A percentile compares a stretch with the other conserved stretches of the same genome.
Evolutionary conservation across 495 filamentous ascomycete genomes (phyloP).

Genomic region (Pyrenula massariospora): DNA sequence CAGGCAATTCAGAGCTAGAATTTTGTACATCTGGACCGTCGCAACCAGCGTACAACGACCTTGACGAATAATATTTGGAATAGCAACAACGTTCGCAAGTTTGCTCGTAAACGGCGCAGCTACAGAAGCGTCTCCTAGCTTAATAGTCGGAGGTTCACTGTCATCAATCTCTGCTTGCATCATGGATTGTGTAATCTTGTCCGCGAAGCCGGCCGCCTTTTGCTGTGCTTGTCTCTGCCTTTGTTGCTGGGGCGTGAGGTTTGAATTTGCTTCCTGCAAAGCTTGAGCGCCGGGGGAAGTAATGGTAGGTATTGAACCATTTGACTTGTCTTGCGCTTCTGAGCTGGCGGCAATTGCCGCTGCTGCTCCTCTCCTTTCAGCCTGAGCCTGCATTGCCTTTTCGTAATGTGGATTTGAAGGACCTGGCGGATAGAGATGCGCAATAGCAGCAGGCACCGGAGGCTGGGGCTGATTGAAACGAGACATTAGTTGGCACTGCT

Average conservation of each 20-base stretch:
- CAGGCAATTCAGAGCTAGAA: conserved; percentile 92
- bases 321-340: conserved; percentile 27
- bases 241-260: conserved; percentile 41
- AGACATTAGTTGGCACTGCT: conserved; percentile 80
- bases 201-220: conserved; percentile 67
- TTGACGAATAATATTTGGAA: conserved; percentile 97
- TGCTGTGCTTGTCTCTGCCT: conserved; percentile 52
- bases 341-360: conserved; percentile 20
- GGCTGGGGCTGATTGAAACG: conserved; percentile 86
- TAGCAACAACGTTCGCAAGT: conserved; percentile 89
- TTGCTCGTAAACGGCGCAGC: conserved; percentile 98
- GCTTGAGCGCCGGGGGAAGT: conserved; percentile 62
- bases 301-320: conserved; percentile 48
- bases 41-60: conserved; percentile 94
- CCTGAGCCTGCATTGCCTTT: conserved; percentile 80
- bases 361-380: conserved; percentile 53
- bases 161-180: conserved; percentile 85
- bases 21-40: conserved; percentile 99
- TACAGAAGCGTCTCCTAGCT: conserved; percentile 94
- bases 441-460: conserved; percentile 80
- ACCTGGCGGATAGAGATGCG: conserved; percentile 88
- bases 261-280: conserved; percentile 43
- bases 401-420: conserved; percentile 90
- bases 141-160: conserved; percentile 86
- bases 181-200: conserved; percentile 77